phyloP scores from a whole-genome alignment of 176 grass and related monocot species.

The Microstegium vimineum region DNA sequence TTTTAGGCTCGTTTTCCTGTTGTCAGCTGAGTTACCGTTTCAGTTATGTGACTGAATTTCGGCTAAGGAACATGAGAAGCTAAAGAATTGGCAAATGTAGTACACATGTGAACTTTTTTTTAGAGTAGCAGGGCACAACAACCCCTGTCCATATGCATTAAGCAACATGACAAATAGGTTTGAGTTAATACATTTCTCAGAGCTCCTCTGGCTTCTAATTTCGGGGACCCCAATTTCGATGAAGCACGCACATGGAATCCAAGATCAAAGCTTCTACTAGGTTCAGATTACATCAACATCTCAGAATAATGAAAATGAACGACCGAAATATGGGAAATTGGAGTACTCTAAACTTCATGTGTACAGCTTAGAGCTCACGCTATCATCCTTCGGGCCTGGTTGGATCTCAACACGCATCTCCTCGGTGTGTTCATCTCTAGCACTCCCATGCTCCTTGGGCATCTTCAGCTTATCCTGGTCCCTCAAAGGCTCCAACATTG shows the following conservation, averaged over 20 bases:
- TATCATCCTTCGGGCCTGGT: no score
- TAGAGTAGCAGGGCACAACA: not conserved
- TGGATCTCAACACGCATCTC: no score
- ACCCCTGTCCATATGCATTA: not conserved
- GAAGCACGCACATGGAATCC: not conserved
- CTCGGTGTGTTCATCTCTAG: no score
- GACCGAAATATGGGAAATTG: no score
- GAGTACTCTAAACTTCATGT: no score
- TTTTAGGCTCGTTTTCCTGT: not conserved
- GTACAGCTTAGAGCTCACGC: no score
- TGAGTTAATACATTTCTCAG: not conserved
- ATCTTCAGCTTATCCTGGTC: no score
- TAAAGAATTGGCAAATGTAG: not conserved
- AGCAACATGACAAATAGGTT: not conserved
- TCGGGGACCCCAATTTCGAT: not conserved
- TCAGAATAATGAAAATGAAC: no score
- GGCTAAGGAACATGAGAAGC: not conserved
- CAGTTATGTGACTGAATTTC: not conserved
- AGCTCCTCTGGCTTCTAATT: not conserved
- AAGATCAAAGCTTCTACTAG: not conserved
- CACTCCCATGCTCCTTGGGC: no score
- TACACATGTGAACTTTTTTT: not conserved
- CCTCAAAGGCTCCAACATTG: no score
- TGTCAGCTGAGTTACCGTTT: not conserved
- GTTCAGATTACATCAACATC: no score